Base-by-base conservation (phyloP, 495 filamentous ascomycete genomes). In the Tuber aestivum region DNA sequence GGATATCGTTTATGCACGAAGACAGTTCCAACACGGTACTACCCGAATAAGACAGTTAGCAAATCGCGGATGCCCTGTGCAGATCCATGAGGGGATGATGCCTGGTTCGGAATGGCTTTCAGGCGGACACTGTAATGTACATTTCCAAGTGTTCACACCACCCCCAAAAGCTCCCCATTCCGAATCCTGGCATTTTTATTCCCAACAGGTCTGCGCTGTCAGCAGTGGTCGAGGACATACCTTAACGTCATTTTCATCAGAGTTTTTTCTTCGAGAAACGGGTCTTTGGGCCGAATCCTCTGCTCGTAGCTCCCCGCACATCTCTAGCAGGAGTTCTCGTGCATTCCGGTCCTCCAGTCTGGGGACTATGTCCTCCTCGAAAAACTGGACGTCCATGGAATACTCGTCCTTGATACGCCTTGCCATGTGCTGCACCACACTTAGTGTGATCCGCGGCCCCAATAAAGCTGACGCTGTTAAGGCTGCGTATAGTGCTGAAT, bases 1-100 rank as follows among this genome's bases (percentile, higher is more conserved):
- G 87, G 83, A 84, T 97, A 97, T 70, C 93, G 88, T 79, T 87
- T 90, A 82, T 98, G 95, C 72, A 86, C 87, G 82, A 98, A 95
- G 3, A 96, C 88, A 78, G 95, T 91, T 6, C 95, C 95, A 69
- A 99, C 89, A 74, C 86, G 88, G 84, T 91, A 95, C 73, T 83
- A 86, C n/a, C 93, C 89, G 40, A 70, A 71, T 21, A 27, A 8
- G 27, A 18, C 23, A 35, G 42, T 78, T 16, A 79, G 72, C 35
- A 68, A 70, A 70, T 23, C 27, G 41, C 23, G n/a, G 23, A 61
- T 69, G 35, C n/a, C 18, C 27, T 45, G 69, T n/a, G 21, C 50
- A 20, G 20, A 21, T 38, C n/a, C 35, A 7, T 23, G 38, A 50
- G 56, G 32, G 70, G 32, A 48, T 73, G 41, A 41, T 65, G 56